phyloP scores from a whole-genome alignment of 176 grass and related monocot genomes.

The Juncus effusus region DNA sequence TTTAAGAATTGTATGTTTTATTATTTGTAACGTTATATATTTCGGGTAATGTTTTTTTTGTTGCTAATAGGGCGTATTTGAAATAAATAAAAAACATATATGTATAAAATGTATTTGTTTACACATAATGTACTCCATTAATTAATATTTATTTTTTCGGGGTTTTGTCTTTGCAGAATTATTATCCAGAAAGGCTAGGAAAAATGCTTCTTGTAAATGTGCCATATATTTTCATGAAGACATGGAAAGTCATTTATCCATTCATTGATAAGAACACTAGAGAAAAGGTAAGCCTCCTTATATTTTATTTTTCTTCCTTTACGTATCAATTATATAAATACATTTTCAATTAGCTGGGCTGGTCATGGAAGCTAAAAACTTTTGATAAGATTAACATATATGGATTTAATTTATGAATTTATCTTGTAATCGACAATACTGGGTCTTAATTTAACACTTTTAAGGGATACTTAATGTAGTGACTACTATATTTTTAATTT shows the following conservation, averaged over 20 bases:
- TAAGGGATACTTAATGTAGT: too few relatives aligned
- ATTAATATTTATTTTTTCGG: too few relatives aligned
- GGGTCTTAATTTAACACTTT: not conserved
- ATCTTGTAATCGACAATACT: not conserved
- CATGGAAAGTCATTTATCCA: conserved; percentile 64
- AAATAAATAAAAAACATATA: too few relatives aligned
- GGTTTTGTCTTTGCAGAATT: conserved; percentile 35
- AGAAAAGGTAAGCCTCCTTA: conserved; percentile 42
- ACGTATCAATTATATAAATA: not conserved
- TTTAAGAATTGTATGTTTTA: too few relatives aligned
- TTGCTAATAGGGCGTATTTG: too few relatives aligned
- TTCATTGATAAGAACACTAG: conserved; percentile 66
- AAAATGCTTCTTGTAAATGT: conserved; percentile 58
- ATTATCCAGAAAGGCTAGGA: conserved; percentile 70
- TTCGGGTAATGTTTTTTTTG: too few relatives aligned
- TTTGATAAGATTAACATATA: not conserved
- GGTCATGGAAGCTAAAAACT: not conserved
- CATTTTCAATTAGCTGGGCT: not conserved
- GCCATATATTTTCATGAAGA: conserved; percentile 78
- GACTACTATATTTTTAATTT: too few relatives aligned
- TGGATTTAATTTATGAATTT: not conserved
- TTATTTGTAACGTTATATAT: too few relatives aligned
- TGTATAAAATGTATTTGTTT: too few relatives aligned
- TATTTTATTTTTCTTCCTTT: not conserved
- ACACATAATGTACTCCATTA: too few relatives aligned